Conservation (phyloP, 257 asterid species). For the Solanum rostratum region DNA sequence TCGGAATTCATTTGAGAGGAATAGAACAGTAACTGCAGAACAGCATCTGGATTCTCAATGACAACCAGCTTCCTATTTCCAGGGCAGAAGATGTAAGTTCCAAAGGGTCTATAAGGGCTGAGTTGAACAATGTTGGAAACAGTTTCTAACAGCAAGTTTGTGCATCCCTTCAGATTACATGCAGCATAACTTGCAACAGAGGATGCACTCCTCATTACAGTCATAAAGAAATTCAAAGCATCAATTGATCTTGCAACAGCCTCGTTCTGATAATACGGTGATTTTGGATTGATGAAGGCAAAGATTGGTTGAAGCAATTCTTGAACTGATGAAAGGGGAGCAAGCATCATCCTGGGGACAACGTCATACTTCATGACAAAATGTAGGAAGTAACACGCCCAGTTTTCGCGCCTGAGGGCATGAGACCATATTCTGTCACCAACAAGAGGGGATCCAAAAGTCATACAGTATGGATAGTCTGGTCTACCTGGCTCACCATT, state of each 20-base stretch:
- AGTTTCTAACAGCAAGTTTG: constrained; percentile 65
- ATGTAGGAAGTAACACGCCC: constrained; percentile 57
- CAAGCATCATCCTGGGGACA: constrained; percentile 63
- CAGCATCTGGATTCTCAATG: constrained; percentile 65
- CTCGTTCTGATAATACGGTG: constrained; percentile 15
- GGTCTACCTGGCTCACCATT: background rate
- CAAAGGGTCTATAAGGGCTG: constrained; percentile 81
- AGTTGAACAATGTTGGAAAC: constrained; percentile 59
- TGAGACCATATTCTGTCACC: constrained; percentile 59
- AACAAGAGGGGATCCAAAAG: constrained; percentile 72
- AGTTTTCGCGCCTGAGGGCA: constrained; percentile 64
- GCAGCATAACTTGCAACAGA: constrained; percentile 67
- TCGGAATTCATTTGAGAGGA: constrained; percentile 52
- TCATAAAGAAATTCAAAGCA: constrained; percentile 28
- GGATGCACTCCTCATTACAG: constrained; percentile 49
- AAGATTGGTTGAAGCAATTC: constrained; percentile 33
- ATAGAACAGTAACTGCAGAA: constrained; percentile 60
- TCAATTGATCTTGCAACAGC: constrained; percentile 3
- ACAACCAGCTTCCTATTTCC: constrained; percentile 55
- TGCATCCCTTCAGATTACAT: constrained; percentile 67
- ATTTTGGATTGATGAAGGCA: constrained; percentile 32
- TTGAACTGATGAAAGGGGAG: constrained; percentile 51
- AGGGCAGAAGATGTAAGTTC: constrained; percentile 40
- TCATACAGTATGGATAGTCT: constrained; percentile 43
- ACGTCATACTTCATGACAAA: constrained; percentile 58